A percentile compares a stretch with the other conserved stretches of the same genome.
Evolutionary conservation across 179 eudicot species (phyloP).

Genomic region (Beta lomatogona): DNA sequence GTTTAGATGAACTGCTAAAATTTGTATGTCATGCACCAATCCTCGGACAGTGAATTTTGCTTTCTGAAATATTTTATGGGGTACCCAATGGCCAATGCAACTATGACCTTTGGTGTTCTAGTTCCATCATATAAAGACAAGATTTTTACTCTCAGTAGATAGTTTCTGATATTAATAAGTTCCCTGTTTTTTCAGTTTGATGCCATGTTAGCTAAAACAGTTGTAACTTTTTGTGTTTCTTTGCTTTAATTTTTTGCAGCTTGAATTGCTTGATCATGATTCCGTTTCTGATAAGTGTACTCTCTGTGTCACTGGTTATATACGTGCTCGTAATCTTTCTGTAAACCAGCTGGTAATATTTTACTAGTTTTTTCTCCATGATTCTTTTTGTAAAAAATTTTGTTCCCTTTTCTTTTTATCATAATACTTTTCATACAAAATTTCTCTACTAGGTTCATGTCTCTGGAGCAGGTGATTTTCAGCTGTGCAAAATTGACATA

Average conservation of each 20-base stretch:
- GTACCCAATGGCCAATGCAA: not conserved
- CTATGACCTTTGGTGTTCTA: not conserved
- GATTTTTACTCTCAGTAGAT: not conserved
- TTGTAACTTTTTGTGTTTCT: not conserved
- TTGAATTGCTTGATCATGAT: conserved; percentile 57
- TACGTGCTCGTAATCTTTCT: conserved; percentile 76
- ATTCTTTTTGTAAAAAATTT: not conserved
- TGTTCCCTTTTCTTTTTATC: not conserved
- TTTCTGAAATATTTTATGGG: not conserved
- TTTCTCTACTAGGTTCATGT: conserved; percentile 71
- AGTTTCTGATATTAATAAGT: not conserved
- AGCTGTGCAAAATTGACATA: conserved; percentile 70
- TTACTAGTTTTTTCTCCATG: conserved; percentile 1
- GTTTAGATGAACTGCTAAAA: not conserved
- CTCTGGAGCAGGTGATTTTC: conserved; percentile 97
- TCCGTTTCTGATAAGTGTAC: conserved; percentile 64
- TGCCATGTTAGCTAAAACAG: not conserved
- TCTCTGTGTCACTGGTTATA: conserved; percentile 74
- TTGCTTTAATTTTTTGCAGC: conserved; percentile 43
- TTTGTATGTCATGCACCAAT: not conserved
- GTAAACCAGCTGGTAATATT: conserved; percentile 87
- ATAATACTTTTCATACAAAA: not conserved
- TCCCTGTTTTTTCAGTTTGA: not conserved
- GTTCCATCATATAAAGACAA: not conserved
- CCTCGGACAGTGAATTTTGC: not conserved